phyloP scores from a whole-genome alignment of 345 rosid genomes.

The Populus nigra region DNA sequence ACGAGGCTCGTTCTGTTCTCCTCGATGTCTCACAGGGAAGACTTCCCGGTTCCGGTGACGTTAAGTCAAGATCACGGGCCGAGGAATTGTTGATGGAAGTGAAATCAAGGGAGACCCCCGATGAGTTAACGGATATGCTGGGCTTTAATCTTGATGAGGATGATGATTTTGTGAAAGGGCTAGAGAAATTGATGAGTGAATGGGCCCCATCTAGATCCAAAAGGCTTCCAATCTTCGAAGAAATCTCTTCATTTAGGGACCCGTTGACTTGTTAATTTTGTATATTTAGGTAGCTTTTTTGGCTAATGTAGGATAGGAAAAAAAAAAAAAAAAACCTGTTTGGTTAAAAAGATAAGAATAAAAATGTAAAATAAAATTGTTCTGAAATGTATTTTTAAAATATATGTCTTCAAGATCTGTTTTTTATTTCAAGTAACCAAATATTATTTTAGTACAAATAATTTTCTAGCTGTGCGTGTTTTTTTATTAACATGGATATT shows the following conservation, averaged over 20 bases:
- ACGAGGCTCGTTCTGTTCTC: conserved; percentile 51
- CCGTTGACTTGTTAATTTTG: too few species aligned
- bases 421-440: too few species aligned
- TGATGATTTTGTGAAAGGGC: conserved; percentile 58
- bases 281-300: too few species aligned
- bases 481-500: too few species aligned
- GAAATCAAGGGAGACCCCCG: not conserved
- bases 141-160: conserved; percentile 16
- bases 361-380: too few species aligned
- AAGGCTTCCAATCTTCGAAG: conserved; percentile 85
- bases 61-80: conserved; percentile 50
- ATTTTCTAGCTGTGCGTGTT: too few species aligned
- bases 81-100: conserved; percentile 18
- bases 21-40: conserved; percentile 37
- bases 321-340: too few species aligned
- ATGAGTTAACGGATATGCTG: not conserved
- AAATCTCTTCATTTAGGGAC: conserved; percentile 64
- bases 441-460: too few species aligned
- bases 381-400: too few species aligned
- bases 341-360: too few species aligned
- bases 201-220: conserved; percentile 69
- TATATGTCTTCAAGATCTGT: too few species aligned
- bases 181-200: conserved; percentile 43
- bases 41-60: conserved; percentile 59
- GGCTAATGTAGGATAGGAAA: too few species aligned